Evolutionary conservation across 768 basidiomycete genomes (phyloP), one percentile per base, ranked within the genome.

Genomic region (Steccherinum ochraceum): DNA sequence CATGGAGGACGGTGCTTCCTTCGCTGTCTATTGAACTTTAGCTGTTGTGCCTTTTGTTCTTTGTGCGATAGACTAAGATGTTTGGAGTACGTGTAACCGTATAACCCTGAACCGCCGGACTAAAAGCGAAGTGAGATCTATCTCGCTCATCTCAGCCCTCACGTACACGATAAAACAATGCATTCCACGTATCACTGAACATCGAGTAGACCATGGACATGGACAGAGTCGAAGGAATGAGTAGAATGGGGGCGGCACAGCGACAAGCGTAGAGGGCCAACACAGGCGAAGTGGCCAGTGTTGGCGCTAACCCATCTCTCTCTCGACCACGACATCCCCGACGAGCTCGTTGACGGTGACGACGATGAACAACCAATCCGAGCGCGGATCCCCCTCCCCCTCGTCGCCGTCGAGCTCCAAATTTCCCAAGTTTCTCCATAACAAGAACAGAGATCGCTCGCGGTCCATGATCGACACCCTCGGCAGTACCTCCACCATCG

Each of bases 391-490:
- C 19, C 66, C 77, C 48, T 64, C 73, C 46, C 61, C 67, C 35
- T 63, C 68, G 40, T 61, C 69, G 23, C 60, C 60, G 40, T 72
- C 72, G 60, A 55, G 67, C 49, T 78, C 80, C 27, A 86, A 83
- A 64, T 68, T 87, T 3, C 73, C 83, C 61, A 84, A 77, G 62
- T 84, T 87, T 59, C 71, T 87, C 7, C 81, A 85, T 61, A 86
- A 83, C 54, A 75, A 78, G 59, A 62, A 66, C 25, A 75, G 83
- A 42, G 84, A 85, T 68, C 71, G 83, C 54, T 77, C 79, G 19
- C 80, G 73, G 67, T 80, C 82, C 20, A 65, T 75, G 63, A 61
- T 66, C 51, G 72, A 73, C 55, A 61, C 72, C 30, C 56, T 59
- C 26, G 63, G 61, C 55, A 69, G 65, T 30, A 64, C 64, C 50